Base-by-base conservation (phyloP, 768 basidiomycete genomes). In the Boletus vinaceobasis region DNA sequence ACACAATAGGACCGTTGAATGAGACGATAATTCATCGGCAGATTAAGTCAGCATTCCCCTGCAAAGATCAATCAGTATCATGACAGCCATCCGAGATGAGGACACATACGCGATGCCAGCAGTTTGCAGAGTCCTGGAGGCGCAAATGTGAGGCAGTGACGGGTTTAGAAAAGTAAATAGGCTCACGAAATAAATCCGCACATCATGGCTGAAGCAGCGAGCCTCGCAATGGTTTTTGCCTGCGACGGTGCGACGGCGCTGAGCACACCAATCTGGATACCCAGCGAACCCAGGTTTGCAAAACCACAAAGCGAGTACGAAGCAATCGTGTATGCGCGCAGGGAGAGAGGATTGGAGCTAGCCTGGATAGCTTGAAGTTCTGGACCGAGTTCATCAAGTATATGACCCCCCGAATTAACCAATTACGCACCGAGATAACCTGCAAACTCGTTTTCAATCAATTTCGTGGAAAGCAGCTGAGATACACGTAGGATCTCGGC, bases 231-330 rank as follows among this genome's bases (percentile, higher is more conserved):
- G 58, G 81, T 74, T 64, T 81, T 87, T 51, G 79, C 77, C 57
- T 85, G 81, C 23, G 85, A 76, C 4, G 88, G 87, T 21, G 87
- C 88, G 27, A 89, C 76, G 23, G 85, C 84, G 44, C 77, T 75
- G 46, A 89, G 75, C 66, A 89, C 88, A 64, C 88, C 88, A 56
- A 90, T 82, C 69, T 93, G 90, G 61, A 95, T 92, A 65, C 93
- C 93, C 26, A 93, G 75, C 7, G 90, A 90, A 52, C 87, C 84
- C 43, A 92, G 75, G 68, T 95, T 95, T 55, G 90, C 90, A 65
- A 96, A 96, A 10, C 94, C 94, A 70, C 92, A 94, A 15, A 95
- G 84, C 15, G 88, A 86, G 68, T 94, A 96, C 33, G 87, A 85
- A 14, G 88, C 84, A 61, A 95, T 93, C 49, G 86, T 88, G 72